These are phyloP conservation scores for Hericium alpestre DNA, from an alignment of 768 basidiomycete genomes.

Conservation along the genomic window DNA sequence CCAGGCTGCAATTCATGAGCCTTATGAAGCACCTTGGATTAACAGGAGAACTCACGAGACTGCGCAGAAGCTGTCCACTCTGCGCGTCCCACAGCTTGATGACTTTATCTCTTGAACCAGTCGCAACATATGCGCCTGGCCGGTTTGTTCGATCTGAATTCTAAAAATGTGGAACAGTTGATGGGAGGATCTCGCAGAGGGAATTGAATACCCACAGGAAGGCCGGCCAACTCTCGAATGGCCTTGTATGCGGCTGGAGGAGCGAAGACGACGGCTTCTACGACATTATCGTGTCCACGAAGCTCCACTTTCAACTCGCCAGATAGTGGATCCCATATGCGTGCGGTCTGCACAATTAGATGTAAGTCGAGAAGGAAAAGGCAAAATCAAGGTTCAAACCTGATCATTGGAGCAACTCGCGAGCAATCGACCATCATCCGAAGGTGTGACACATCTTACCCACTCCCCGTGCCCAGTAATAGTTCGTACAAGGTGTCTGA, in stretches of 20 bases:
- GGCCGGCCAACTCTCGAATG: conserved; percentile 37
- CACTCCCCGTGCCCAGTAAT: conserved; percentile 43
- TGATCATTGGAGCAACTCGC: conserved; percentile 46
- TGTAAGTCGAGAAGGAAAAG: neutral
- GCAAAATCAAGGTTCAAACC: conserved; percentile 21
- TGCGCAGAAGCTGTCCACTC: conserved; percentile 39
- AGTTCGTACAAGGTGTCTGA: conserved; percentile 41
- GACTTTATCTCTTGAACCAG: conserved; percentile 44
- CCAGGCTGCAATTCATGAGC: conserved; percentile 17
- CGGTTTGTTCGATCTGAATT: neutral
- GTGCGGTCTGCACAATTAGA: conserved; percentile 30
- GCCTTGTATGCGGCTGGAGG: conserved; percentile 30
- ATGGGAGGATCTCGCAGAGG: neutral
- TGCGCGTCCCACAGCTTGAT: conserved; percentile 43
- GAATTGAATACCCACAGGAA: conserved; percentile 24
- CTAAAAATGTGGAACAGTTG: neutral
- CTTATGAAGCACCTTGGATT: neutral
- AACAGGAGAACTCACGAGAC: conserved; percentile 25
- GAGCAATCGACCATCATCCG: conserved; percentile 33
- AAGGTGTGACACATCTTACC: conserved; percentile 31
- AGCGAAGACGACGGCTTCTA: conserved; percentile 42
- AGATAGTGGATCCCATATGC: conserved; percentile 36
- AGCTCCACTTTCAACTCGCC: conserved; percentile 43
- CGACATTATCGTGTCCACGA: conserved; percentile 44
- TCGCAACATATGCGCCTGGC: conserved; percentile 33